phyloP scores from a whole-genome alignment of 345 rosid species.

The Mangifera indica region DNA sequence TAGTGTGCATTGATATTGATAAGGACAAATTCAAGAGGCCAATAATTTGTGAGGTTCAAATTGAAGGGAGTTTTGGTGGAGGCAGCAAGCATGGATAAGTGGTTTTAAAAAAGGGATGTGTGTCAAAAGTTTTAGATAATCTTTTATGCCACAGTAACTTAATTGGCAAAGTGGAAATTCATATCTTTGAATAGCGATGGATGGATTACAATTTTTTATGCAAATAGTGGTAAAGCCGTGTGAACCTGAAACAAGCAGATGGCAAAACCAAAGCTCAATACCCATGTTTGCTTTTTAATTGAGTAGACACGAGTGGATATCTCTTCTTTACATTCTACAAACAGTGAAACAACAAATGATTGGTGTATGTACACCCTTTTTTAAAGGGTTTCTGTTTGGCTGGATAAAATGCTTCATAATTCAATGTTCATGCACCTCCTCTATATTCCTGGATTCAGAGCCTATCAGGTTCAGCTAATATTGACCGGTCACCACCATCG shows the following conservation, averaged over 20 bases:
- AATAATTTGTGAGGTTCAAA: too few species aligned
- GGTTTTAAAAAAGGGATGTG: background rate
- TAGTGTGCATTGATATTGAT: too few species aligned
- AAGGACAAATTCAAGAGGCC: too few species aligned
- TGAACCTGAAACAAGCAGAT: slow-evolving; percentile 13
- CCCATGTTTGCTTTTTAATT: background rate
- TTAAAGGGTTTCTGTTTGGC: too few species aligned
- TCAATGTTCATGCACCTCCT: background rate
- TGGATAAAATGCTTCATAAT: background rate
- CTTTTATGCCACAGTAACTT: background rate
- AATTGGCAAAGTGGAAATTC: background rate
- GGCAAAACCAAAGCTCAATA: background rate
- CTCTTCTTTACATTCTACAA: too few species aligned
- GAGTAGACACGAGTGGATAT: background rate
- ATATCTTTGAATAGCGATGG: background rate
- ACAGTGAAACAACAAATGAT: too few species aligned
- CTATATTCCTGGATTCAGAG: background rate
- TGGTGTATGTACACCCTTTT: too few species aligned
- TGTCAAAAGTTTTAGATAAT: background rate
- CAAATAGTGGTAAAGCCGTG: slow-evolving; percentile 1
- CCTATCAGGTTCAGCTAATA: too few species aligned
- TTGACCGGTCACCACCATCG: too few species aligned
- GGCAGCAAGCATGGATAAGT: background rate
- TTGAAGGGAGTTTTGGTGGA: background rate
- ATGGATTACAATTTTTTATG: background rate